A percentile compares a stretch with the other conserved stretches of the same genome.
Conservation (phyloP, 2,329 filamentous ascomycete genomes). For the Scleromitrula shiraiana region DNA sequence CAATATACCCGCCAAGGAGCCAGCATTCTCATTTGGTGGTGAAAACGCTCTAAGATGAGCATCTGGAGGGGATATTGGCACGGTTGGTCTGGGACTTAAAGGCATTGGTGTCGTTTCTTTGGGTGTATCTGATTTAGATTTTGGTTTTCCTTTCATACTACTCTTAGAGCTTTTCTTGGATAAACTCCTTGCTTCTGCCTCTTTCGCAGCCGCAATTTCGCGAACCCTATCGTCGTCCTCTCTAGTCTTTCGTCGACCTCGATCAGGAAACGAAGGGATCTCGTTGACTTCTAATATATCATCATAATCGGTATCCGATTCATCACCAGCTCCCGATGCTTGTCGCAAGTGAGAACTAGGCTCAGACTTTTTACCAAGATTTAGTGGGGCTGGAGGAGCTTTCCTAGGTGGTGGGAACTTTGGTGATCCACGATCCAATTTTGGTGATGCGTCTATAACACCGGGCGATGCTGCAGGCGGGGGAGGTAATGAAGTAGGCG, state of each 20-base stretch:
- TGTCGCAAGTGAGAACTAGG: slow-evolving; percentile 37
- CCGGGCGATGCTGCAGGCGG: slow-evolving; percentile 18
- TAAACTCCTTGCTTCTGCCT: slow-evolving; percentile 61
- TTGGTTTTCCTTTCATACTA: slow-evolving; percentile 32
- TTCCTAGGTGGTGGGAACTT: slow-evolving; percentile 61
- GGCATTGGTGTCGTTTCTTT: slow-evolving; percentile 34
- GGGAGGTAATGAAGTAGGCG: slow-evolving; percentile 24
- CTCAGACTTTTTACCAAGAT: slow-evolving; percentile 47
- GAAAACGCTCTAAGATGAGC: slow-evolving; percentile 28
- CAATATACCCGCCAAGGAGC: slow-evolving; percentile 47
- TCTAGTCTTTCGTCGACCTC: slow-evolving; percentile 74
- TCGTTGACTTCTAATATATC: slow-evolving; percentile 65
- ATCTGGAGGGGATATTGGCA: slow-evolving; percentile 28
- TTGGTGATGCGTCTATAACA: slow-evolving; percentile 34
- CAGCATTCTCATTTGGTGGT: slow-evolving; percentile 32
- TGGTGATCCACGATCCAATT: slow-evolving; percentile 40
- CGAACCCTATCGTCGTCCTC: slow-evolving; percentile 80
- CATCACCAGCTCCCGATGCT: slow-evolving; percentile 42
- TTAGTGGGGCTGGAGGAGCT: slow-evolving; percentile 75
- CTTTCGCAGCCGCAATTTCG: slow-evolving; percentile 57
- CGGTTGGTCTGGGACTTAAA: slow-evolving; percentile 32
- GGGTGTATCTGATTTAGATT: slow-evolving; percentile 34
- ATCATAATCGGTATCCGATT: slow-evolving; percentile 76
- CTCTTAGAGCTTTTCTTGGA: slow-evolving; percentile 64
- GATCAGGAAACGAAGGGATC: slow-evolving; percentile 43